Evolutionary conservation across 257 asterid species (phyloP).

Genomic region (Paulownia fortunei): DNA sequence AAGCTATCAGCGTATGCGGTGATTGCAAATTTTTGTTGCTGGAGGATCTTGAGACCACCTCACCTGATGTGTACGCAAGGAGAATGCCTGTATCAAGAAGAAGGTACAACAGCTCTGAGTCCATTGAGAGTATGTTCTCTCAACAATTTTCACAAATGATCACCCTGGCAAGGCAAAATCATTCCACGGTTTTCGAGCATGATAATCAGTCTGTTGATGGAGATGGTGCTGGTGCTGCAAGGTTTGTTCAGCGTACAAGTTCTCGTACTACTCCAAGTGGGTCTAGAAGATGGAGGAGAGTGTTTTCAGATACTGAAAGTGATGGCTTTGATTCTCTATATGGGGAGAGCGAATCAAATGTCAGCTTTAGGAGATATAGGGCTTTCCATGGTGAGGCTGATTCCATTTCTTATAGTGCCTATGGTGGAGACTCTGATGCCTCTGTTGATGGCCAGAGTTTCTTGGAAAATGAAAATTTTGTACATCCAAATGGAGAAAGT

Average conservation of each 20-base stretch:
- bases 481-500: constrained; percentile 54
- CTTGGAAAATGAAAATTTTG: constrained; percentile 55
- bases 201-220: constrained; percentile 57
- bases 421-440: constrained; percentile 80
- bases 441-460: constrained; percentile 68
- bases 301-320: constrained; percentile 75
- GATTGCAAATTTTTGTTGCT: constrained; percentile 82
- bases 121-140: constrained; percentile 64
- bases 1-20: constrained; percentile 59
- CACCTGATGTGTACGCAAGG: constrained; percentile 51
- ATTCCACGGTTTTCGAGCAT: constrained; percentile 39
- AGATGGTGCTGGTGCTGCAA: constrained; percentile 47
- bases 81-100: constrained; percentile 44
- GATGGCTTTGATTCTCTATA: constrained; percentile 76
- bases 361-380: constrained; percentile 73
- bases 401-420: constrained; percentile 55
- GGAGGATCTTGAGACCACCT: constrained; percentile 66
- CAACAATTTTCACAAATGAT: constrained; percentile 64
- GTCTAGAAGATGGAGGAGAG: constrained; percentile 75
- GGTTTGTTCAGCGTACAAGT: constrained; percentile 47
- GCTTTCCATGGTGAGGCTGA: constrained; percentile 62
- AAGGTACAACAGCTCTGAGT: constrained; percentile 63
- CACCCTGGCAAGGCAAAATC: constrained; percentile 61
- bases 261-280: constrained; percentile 66
- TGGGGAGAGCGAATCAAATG: constrained; percentile 78